phyloP scores from a whole-genome alignment of 805 yeast species.

The Monosporozyma servazzii region DNA sequence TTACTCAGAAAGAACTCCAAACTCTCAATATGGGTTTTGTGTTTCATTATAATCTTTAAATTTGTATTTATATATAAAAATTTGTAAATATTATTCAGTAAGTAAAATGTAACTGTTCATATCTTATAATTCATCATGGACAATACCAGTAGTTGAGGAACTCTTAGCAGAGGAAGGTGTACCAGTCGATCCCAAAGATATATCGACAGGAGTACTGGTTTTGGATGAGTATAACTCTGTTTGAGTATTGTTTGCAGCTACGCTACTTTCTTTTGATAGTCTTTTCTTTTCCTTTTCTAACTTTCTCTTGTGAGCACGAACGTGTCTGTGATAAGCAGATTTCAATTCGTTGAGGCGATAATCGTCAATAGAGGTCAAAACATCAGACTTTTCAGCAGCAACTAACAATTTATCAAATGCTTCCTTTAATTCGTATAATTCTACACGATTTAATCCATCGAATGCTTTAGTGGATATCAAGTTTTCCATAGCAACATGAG shows the following conservation, averaged over 20 bases:
- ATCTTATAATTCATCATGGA: not conserved
- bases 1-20: not conserved
- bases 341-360: slow-evolving; percentile 28
- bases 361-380: slow-evolving; percentile 16
- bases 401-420: slow-evolving; percentile 19
- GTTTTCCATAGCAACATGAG: slow-evolving; percentile 13
- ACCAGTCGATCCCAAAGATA: not conserved
- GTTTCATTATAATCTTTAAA: not conserved
- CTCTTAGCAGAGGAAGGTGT: not conserved
- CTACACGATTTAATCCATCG: slow-evolving; percentile 20
- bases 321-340: slow-evolving; percentile 16
- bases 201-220: not conserved
- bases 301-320: slow-evolving; percentile 22
- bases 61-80: not conserved
- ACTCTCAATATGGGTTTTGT: not conserved
- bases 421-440: slow-evolving; percentile 25
- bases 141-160: not conserved
- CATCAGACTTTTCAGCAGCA: slow-evolving; percentile 10
- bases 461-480: slow-evolving; percentile 20
- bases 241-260: not conserved
- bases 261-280: slow-evolving; percentile 1
- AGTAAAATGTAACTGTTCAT: not conserved
- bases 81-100: not conserved
- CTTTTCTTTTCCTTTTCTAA: slow-evolving; percentile 11
- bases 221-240: not conserved